phyloP scores from a whole-genome alignment of 192 early-diverging fungal species.

The Mortierella hygrophila region DNA sequence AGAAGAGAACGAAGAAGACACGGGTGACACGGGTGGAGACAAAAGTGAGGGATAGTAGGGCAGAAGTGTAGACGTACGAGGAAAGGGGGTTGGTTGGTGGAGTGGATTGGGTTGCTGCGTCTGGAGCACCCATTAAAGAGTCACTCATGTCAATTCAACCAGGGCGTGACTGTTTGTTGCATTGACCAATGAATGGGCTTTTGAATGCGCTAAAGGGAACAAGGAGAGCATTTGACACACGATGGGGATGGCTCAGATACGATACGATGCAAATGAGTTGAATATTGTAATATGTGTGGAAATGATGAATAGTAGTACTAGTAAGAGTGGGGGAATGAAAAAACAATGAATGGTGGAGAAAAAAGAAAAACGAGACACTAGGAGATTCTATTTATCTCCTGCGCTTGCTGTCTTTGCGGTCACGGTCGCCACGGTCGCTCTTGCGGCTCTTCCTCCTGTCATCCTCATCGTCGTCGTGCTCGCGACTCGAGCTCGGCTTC shows the following conservation, averaged over 20 bases:
- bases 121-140: background rate
- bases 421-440: conserved; percentile 44
- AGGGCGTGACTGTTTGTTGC: background rate
- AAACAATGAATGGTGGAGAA: background rate
- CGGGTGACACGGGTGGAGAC: background rate
- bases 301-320: background rate
- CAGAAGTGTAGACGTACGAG: background rate
- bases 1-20: background rate
- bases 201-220: too few relatives aligned
- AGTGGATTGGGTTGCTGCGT: background rate
- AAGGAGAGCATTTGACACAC: background rate
- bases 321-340: background rate
- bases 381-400: conserved; percentile 15
- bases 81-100: background rate
- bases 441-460: conserved; percentile 44
- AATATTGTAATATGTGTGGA: background rate
- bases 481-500: conserved; percentile 45
- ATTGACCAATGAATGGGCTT: background rate
- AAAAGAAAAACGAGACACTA: background rate
- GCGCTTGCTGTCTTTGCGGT: conserved; percentile 52
- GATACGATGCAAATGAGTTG: background rate
- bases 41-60: background rate
- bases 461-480: conserved; percentile 27
- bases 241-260: background rate
- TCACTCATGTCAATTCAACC: background rate